Percentiles rank a stretch among this genome's conserved stretches.
Evolutionary conservation across 176 grass and related monocot species (phyloP).

Genomic region (Raddia distichophylla): DNA sequence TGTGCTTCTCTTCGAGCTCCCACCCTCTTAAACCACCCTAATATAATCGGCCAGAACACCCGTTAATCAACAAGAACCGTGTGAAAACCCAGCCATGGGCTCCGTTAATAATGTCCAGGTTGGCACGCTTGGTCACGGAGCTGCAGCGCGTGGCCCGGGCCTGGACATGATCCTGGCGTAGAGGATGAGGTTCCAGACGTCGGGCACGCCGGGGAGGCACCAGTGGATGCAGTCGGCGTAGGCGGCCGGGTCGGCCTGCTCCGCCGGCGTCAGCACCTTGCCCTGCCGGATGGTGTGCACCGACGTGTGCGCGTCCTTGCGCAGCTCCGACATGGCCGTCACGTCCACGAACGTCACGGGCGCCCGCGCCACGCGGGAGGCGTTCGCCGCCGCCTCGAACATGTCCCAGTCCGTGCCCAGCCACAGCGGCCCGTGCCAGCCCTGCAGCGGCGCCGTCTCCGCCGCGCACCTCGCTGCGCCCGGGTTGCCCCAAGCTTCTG

Average conservation of each 20-base stretch:
- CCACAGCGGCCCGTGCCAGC: slow-evolving; percentile 54
- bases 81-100: no score
- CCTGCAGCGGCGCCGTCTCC: slow-evolving; percentile 70
- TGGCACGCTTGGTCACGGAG: neutral
- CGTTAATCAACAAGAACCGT: no score
- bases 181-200: slow-evolving; percentile 75
- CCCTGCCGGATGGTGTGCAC: slow-evolving; percentile 87
- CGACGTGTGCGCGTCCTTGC: slow-evolving; percentile 87
- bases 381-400: slow-evolving; percentile 57
- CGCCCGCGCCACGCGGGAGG: slow-evolving; percentile 40
- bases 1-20: no score
- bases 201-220: slow-evolving; percentile 92
- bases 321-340: slow-evolving; percentile 81
- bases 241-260: slow-evolving; percentile 70
- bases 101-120: no score
- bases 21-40: no score
- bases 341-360: slow-evolving; percentile 71
- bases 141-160: neutral
- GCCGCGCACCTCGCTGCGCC: slow-evolving; percentile 66
- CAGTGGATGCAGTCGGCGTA: slow-evolving; percentile 95
- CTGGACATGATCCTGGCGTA: slow-evolving; percentile 77
- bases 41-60: no score
- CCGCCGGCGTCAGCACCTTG: slow-evolving; percentile 60
- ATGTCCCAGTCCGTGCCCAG: slow-evolving; percentile 82
- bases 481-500: slow-evolving; percentile 68